Evolutionary conservation across 169 alveolate species (phyloP).

Genomic region (Cyclospora cayetanensis): DNA sequence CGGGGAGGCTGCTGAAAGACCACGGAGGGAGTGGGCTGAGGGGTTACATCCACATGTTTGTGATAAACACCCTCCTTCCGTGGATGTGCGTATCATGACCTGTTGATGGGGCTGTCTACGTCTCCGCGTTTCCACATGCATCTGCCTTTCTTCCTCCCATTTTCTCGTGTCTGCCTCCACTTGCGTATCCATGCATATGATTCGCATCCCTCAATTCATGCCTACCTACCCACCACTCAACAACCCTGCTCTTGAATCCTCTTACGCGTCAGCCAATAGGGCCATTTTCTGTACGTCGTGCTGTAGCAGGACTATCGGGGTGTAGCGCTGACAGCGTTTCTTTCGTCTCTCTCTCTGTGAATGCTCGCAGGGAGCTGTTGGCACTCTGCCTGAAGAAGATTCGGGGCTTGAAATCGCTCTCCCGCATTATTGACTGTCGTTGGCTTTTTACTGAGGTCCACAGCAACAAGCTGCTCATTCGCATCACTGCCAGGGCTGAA

Average conservation of each 20-base stretch:
- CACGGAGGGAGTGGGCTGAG: neutral
- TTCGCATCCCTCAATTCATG: no score
- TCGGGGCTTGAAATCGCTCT: slow-evolving; percentile 92
- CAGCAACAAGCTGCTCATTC: slow-evolving; percentile 94
- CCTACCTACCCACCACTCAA: no score
- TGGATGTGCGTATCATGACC: neutral
- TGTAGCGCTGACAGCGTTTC: no score
- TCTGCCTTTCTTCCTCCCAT: neutral
- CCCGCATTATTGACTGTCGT: slow-evolving; percentile 92
- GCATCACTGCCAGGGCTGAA: slow-evolving; percentile 95
- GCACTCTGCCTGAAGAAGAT: slow-evolving; percentile 96
- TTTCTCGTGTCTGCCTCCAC: neutral
- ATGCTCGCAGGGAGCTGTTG: slow-evolving; percentile 93
- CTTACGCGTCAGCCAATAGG: no score
- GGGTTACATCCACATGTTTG: neutral
- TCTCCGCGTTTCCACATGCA: neutral
- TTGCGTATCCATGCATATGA: neutral
- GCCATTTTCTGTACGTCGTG: neutral
- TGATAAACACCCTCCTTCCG: neutral
- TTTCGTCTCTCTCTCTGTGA: neutral
- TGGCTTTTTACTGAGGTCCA: slow-evolving; percentile 92
- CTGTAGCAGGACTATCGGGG: neutral
- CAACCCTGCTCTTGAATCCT: no score
- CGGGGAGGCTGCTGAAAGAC: neutral
- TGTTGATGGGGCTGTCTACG: neutral